Evolutionary conservation across 2,329 filamentous ascomycete species (phyloP), one percentile per base, ranked within the genome.

Genomic region (Ophiostoma angusticollis): DNA sequence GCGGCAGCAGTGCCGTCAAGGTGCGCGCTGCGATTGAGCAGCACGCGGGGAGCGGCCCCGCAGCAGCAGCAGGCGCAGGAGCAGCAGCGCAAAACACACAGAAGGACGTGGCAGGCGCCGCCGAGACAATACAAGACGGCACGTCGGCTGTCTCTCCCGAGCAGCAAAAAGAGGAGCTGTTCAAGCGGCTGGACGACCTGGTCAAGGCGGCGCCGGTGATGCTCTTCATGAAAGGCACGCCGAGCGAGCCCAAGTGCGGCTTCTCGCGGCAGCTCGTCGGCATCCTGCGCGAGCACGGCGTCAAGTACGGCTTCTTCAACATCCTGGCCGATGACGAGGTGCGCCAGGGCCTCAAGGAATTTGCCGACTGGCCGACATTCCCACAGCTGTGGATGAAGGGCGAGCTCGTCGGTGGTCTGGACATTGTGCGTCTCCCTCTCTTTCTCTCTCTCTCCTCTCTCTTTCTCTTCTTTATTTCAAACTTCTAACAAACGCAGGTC

Each of bases 181-280:
- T 85, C 59, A 78, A 81, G 58, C 72, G 89, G 23, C 67, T 98
- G 27, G 72, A 63, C 16, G 83, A 93, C 50, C 70, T 98, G 25
- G 89, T 96, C 49, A 93, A 89, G 65, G 91, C 91, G 5, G 89
- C 91, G 23, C 85, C 87, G 0, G 87, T 98, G 23, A 98, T 98
- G 91, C 68, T 98, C 21, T 98, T 98, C 70, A 98, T 98, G 91
- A 98, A 98, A 68, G 91, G 91, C 43, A 96, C 91, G 1, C 91
- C 91, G 42, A 87, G 95, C 64, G 84, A 77, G 45, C 91, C 91
- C 16, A 87, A 95, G 61, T 98, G 91, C 63, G 91, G 91, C 3
- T 98, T 98, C 63, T 93, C 84, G 49, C 70, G 89, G 49, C 86
- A 95, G 63, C 65, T 94, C 31, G 91, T 98, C 31, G 78, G 68